A percentile compares a stretch with the other conserved stretches of the same genome.
These are phyloP conservation scores for Barnettozyma botsteinii DNA, from an alignment of 805 yeast genomes.

Conservation along the genomic window DNA sequence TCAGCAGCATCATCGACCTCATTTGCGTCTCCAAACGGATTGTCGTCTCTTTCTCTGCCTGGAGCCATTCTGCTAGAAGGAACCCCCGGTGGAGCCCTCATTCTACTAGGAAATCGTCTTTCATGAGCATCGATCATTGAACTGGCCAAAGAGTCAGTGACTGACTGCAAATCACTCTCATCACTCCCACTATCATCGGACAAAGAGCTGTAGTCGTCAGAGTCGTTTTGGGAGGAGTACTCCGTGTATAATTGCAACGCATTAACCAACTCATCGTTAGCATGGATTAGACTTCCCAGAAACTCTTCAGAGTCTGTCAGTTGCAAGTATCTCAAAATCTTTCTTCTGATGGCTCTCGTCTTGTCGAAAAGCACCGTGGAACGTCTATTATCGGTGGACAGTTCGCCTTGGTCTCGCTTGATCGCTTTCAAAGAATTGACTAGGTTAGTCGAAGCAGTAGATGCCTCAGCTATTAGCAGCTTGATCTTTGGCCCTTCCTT, in stretches of 20 bases:
- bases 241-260: constrained; percentile 68
- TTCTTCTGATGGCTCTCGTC: constrained; percentile 70
- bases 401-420: constrained; percentile 38
- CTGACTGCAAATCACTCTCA: constrained; percentile 27
- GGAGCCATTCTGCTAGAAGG: constrained; percentile 9
- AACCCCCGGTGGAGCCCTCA: constrained; percentile 19
- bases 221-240: constrained; percentile 37
- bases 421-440: constrained; percentile 46
- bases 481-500: constrained; percentile 72
- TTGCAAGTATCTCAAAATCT: constrained; percentile 77
- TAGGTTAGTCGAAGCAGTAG: constrained; percentile 66
- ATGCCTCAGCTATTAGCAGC: constrained; percentile 64
- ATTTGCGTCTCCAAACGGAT: constrained; percentile 52
- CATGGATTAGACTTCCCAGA: constrained; percentile 79
- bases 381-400: constrained; percentile 58
- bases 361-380: constrained; percentile 65
- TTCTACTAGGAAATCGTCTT: constrained; percentile 10
- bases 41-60: no score
- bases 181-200: constrained; percentile 30
- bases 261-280: constrained; percentile 83
- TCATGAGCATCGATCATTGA: constrained; percentile 25
- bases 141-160: constrained; percentile 24
- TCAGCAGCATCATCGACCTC: constrained; percentile 25
- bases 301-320: constrained; percentile 78
- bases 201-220: constrained; percentile 35